Conservation (phyloP, 352 stramenopile genomes). For the Pythium aquatile region DNA sequence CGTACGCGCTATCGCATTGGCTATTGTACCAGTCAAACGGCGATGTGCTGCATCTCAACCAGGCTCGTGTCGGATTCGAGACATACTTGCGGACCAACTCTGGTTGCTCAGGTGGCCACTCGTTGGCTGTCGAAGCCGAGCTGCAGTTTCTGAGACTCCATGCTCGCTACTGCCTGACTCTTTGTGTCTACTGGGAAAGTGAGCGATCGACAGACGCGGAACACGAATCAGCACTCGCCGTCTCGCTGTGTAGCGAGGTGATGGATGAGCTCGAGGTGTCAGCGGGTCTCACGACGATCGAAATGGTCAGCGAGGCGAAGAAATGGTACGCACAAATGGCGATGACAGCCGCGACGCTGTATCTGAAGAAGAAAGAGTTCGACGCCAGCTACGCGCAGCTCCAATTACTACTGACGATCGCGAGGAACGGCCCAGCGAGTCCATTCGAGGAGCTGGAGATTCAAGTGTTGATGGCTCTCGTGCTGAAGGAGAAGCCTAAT, state of each 20-base stretch:
- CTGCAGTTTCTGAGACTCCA: slow-evolving; percentile 26
- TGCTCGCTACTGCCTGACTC: slow-evolving; percentile 33
- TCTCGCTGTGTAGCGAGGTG: slow-evolving; percentile 23
- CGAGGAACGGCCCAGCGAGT: not conserved
- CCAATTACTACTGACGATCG: slow-evolving; percentile 1
- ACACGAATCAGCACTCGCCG: slow-evolving; percentile 20
- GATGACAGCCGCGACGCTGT: slow-evolving; percentile 46
- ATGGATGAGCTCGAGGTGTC: slow-evolving; percentile 23
- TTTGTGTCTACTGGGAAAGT: slow-evolving; percentile 38
- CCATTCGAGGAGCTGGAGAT: slow-evolving; percentile 15
- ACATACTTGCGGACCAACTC: slow-evolving; percentile 30
- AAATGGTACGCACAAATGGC: slow-evolving; percentile 30
- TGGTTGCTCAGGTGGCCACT: not conserved
- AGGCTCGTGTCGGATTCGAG: slow-evolving; percentile 43
- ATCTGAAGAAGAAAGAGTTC: slow-evolving; percentile 20
- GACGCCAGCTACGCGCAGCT: slow-evolving; percentile 15
- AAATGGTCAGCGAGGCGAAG: slow-evolving; percentile 7
- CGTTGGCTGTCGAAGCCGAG: not conserved
- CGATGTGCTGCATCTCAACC: slow-evolving; percentile 37
- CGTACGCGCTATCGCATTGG: slow-evolving; percentile 55
- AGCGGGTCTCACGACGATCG: not conserved
- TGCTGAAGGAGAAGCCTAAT: slow-evolving; percentile 1
- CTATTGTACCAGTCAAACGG: slow-evolving; percentile 51
- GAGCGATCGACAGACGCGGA: not conserved
- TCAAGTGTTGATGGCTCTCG: slow-evolving; percentile 14